Base-by-base conservation (phyloP, 2,329 filamentous ascomycete genomes). In the Colletotrichum sublineola region DNA sequence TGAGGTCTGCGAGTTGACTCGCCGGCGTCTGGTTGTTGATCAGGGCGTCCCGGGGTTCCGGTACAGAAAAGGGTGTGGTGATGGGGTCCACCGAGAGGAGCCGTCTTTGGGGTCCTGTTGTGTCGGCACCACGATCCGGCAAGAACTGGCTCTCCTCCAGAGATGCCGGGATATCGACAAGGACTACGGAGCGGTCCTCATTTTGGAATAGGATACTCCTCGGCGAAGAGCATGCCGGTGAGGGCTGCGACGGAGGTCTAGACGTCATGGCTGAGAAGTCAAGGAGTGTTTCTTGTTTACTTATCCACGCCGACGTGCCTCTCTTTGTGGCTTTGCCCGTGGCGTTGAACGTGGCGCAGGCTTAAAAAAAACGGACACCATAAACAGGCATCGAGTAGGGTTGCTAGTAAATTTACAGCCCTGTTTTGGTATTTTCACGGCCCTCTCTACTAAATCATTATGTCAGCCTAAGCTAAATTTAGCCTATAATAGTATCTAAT, bases 111-210 rank as follows among this genome's bases (percentile, higher is more conserved):
- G 75, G 44, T 29, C 57, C 52, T 52, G 36, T 15, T 52, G 56
- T 71, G 67, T 67, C 71, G 67, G 56, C 62, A 63, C 61, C 71
- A 44, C 83, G 76, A 40, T 80, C 81, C 8, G 82, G 78, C 15
- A 82, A 82, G 44, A 86, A 85, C 80, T 95, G 93, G 24, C 89
- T 89, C 72, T 89, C 85, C 75, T 93, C 90, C 50, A 95, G 88
- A 1, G 93, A 93, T 24, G 85, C 83, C 33, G 93, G 92, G 57
- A 94, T 88, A 77, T 95, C 93, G 63, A 95, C 80, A 36, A 94
- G 79, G 31, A 89, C 83, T 65, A 91, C 80, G 57, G 86, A 64
- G 14, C 29, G 62, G 48, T 33, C 53, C 36, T 74, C 62, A 36
- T 73, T 58, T 5, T 52, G 56, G n/a, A 67, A 76, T 73, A 74